These are phyloP conservation scores for Fusarium verrucosum DNA, from an alignment of 2,329 filamentous ascomycete species.

Conservation along the genomic window DNA sequence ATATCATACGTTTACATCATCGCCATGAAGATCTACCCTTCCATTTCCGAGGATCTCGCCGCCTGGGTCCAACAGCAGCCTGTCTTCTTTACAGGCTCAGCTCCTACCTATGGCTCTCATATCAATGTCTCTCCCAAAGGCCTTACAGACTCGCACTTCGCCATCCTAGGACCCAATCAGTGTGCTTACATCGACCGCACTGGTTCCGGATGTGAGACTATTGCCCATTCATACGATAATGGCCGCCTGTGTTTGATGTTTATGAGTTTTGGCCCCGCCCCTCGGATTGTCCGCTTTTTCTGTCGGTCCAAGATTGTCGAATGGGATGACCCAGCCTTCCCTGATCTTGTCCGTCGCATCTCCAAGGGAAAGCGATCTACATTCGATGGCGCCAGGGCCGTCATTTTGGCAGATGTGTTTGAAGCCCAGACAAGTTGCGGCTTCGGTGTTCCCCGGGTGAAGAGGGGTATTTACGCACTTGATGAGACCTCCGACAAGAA, in stretches of 20 bases:
- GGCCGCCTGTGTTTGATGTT: conserved; percentile 80
- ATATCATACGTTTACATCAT: conserved; percentile 32
- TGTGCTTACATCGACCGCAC: conserved; percentile 78
- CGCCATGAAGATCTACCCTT: conserved; percentile 68
- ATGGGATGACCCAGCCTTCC: conserved; percentile 62
- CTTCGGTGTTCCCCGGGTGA: conserved; percentile 68
- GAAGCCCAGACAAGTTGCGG: conserved; percentile 75
- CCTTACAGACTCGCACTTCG: conserved; percentile 68
- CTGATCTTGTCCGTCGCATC: conserved; percentile 56
- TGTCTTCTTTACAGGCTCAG: conserved; percentile 79
- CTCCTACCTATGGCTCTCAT: conserved; percentile 72
- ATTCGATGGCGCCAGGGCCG: conserved; percentile 64
- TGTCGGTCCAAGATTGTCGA: conserved; percentile 69
- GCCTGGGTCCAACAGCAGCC: conserved; percentile 73
- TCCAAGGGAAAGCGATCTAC: conserved; percentile 48
- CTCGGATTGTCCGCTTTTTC: conserved; percentile 72
- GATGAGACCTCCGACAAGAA: conserved; percentile 33
- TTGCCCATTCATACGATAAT: conserved; percentile 80
- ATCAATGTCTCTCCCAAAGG: conserved; percentile 83
- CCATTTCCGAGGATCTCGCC: conserved; percentile 64
- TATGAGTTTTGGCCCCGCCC: conserved; percentile 67
- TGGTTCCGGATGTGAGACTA: conserved; percentile 79
- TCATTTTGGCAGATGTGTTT: conserved; percentile 69
- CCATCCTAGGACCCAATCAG: conserved; percentile 65
- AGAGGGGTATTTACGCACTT: conserved; percentile 50